These are phyloP conservation scores for Acacia pycnantha DNA, from an alignment of 331 rosid genomes.

Conservation along the genomic window DNA sequence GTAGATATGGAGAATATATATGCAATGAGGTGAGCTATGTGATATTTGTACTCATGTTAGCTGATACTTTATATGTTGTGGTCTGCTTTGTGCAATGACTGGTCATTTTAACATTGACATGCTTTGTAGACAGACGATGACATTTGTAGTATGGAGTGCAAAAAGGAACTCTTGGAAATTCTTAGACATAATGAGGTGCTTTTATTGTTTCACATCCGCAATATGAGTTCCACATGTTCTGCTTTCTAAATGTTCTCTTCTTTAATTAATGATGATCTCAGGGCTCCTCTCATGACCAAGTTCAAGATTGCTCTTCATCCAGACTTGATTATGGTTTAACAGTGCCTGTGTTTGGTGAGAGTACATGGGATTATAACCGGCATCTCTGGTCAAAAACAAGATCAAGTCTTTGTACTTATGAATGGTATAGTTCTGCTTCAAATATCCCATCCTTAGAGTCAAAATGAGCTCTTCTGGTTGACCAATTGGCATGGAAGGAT, in stretches of 20 bases:
- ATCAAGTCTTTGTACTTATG: conserved; percentile 73
- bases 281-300: conserved; percentile 43
- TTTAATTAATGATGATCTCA: conserved; percentile 27
- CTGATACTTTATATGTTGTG: conserved; percentile 7
- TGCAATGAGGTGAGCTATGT: conserved; percentile 65
- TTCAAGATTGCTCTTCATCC: conserved; percentile 38
- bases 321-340: conserved; percentile 34
- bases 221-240: conserved; percentile 12
- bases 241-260: conserved; percentile 22
- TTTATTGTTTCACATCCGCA: not conserved
- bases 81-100: not conserved
- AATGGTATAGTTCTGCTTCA: conserved; percentile 57
- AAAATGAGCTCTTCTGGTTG: conserved; percentile 14
- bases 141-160: conserved; percentile 92
- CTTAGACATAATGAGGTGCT: conserved; percentile 49
- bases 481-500: conserved; percentile 10
- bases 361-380: conserved; percentile 72
- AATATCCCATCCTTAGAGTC: conserved; percentile 5
- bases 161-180: conserved; percentile 60
- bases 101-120: conserved; percentile 12
- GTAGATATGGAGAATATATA: conserved; percentile 87
- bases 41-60: not conserved
- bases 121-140: conserved; percentile 76
- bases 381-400: conserved; percentile 69
- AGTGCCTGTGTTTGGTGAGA: conserved; percentile 54